Evolutionary conservation across 176 grass and related monocot genomes (phyloP).

Genomic region (Echinochloa phyllopogon): DNA sequence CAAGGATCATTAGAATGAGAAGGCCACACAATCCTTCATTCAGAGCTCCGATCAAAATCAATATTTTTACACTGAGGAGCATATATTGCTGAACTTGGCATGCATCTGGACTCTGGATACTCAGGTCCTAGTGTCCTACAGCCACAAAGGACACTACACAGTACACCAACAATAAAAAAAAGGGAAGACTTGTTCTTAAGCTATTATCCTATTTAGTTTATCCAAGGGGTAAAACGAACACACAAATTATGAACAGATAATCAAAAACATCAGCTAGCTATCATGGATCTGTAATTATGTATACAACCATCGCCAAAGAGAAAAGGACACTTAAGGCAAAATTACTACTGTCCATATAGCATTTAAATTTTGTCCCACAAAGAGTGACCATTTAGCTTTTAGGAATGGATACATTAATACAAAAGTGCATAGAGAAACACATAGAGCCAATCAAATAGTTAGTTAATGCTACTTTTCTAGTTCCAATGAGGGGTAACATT

Average conservation of each 20-base stretch:
- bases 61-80: neutral
- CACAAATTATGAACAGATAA: neutral
- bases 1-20: conserved; percentile 1
- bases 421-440: too few relatives aligned
- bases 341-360: too few relatives aligned
- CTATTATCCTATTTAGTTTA: neutral
- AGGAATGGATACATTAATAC: too few relatives aligned
- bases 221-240: neutral
- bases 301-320: neutral
- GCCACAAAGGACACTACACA: neutral
- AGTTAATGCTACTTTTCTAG: too few relatives aligned
- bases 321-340: neutral
- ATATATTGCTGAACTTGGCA: conserved; percentile 10
- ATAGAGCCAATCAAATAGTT: too few relatives aligned
- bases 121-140: neutral
- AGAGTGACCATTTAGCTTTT: too few relatives aligned
- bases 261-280: conserved; percentile 9
- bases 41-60: conserved; percentile 11
- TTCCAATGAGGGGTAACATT: too few relatives aligned
- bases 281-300: neutral
- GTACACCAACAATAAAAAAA: neutral
- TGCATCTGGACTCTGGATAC: neutral
- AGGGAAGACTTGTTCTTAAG: neutral
- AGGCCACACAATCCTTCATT: neutral
- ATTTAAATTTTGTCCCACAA: too few relatives aligned